Evolutionary conservation across 495 filamentous ascomycete species (phyloP).

Genomic region (Neurospora sp.): DNA sequence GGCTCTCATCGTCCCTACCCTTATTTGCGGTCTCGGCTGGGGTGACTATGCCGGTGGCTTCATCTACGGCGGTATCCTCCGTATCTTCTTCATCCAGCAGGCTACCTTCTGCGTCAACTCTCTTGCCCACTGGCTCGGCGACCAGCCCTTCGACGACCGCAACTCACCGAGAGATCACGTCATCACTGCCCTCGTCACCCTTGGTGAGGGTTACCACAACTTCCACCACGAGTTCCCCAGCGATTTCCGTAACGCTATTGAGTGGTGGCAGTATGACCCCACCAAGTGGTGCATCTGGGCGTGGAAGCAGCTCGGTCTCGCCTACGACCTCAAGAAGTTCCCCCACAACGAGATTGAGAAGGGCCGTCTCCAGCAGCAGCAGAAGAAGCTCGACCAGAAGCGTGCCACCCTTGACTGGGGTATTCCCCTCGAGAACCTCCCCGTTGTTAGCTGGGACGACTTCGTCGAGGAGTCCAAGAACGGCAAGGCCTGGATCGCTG

Average conservation of each 20-base stretch:
- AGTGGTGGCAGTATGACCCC: slow-evolving; percentile 98
- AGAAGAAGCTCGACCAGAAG: slow-evolving; percentile 99
- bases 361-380: slow-evolving; percentile 89
- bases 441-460: slow-evolving; percentile 94
- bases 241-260: slow-evolving; percentile 96
- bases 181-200: slow-evolving; percentile 88
- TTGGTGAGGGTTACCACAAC: slow-evolving; percentile 98
- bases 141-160: slow-evolving; percentile 98
- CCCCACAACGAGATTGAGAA: slow-evolving; percentile 98
- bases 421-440: slow-evolving; percentile 83
- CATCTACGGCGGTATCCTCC: slow-evolving; percentile 89
- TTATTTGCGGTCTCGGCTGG: slow-evolving; percentile 82
- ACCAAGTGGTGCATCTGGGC: slow-evolving; percentile 97
- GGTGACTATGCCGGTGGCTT: slow-evolving; percentile 85
- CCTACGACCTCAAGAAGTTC: slow-evolving; percentile 96
- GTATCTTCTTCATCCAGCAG: slow-evolving; percentile 92
- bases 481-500: slow-evolving; percentile 74
- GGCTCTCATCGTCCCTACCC: slow-evolving; percentile 74
- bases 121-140: slow-evolving; percentile 95
- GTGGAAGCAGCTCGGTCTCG: slow-evolving; percentile 89
- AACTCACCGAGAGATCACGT: slow-evolving; percentile 96
- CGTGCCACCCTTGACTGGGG: slow-evolving; percentile 91
- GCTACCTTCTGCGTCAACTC: slow-evolving; percentile 99
- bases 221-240: slow-evolving; percentile 99
- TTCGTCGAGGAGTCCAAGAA: slow-evolving; percentile 75